Evolutionary conservation across 2,329 filamentous ascomycete genomes (phyloP), one percentile per base, ranked within the genome.

Genomic region (Microascus cirrosus): DNA sequence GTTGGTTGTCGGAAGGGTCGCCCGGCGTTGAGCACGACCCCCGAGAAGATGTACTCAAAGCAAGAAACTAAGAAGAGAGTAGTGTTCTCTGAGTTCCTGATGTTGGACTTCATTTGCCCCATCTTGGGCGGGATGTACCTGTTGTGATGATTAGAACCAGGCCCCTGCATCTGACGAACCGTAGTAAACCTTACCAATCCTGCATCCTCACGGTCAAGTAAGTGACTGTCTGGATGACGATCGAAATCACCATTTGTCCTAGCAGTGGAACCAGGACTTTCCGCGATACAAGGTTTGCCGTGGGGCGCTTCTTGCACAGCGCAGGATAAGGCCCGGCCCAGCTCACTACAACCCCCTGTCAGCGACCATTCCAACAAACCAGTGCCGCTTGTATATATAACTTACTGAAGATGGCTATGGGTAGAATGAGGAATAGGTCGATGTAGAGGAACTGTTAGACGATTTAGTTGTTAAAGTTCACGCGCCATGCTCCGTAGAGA

Each of bases 31-130:
- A 99, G 78, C 1, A 97, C 87, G 45, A 97, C 80, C 3, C 90
- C 94, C 0, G 90, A 89, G 24, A 96, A 78, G 42, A 95, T 95
- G 70, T 99, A 99, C 69, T 97, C 92, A 66, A 92, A 97, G 69
- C 91, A 96, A 1, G 89, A 95, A 5, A 92, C 77, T 34, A 97
- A 74, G 74, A 99, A 99, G 1, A 99, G 75, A 0, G 88, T 85
- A 0, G 93, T 96, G 66, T 99, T 97, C 66, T 97, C 89, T 11
- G 90, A 96, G 70, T 97, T 97, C 65, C 87, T 80, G 57, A 92
- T 87, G 67, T 94, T 95, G 25, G 88, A 87, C 66, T 94, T 87
- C 34, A 95, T 81, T 28, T 81, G 82, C 66, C 91, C 82, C 28
- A 95, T 69, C 58, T 85, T 78, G 0, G 94, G 94, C 18, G 92